Percentiles rank a stretch among this genome's conserved stretches.
Evolutionary conservation across 768 basidiomycete genomes (phyloP).

Genomic region (Xerocomellus dryophilus): DNA sequence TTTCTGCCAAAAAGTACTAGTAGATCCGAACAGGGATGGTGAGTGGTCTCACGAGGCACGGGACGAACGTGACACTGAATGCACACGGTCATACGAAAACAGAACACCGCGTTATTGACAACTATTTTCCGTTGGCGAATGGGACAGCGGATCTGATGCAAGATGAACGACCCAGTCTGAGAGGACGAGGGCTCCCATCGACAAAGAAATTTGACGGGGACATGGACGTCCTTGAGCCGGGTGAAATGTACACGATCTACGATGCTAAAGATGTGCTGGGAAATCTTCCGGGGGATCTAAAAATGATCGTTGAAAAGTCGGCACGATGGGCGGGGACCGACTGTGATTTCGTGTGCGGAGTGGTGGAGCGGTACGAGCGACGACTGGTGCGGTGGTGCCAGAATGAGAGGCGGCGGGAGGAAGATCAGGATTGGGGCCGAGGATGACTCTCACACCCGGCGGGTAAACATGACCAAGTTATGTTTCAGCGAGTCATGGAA

Average conservation of each 20-base stretch:
- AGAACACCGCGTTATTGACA: conserved; percentile 36
- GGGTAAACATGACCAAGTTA: neutral
- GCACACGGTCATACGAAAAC: conserved; percentile 2
- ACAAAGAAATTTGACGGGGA: conserved; percentile 7
- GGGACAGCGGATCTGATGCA: neutral
- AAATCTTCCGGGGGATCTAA: conserved; percentile 48
- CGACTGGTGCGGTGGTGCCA: conserved; percentile 55
- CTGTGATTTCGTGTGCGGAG: conserved; percentile 46
- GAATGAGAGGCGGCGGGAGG: conserved; percentile 25
- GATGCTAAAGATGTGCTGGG: conserved; percentile 67
- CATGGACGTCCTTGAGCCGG: conserved; percentile 42
- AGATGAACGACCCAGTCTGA: neutral
- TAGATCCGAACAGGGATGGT: conserved; percentile 32
- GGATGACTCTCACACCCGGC: neutral
- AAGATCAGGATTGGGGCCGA: neutral
- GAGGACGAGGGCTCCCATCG: conserved; percentile 9
- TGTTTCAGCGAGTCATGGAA: neutral
- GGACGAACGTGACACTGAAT: conserved; percentile 13
- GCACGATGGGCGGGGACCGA: conserved; percentile 56
- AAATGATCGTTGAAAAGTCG: conserved; percentile 48
- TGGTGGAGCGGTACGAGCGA: conserved; percentile 67
- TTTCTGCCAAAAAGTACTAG: conserved; percentile 59
- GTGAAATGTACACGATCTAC: conserved; percentile 62
- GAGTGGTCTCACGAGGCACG: conserved; percentile 12
- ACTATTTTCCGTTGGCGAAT: conserved; percentile 40